phyloP scores from a whole-genome alignment of 306 rosid species.

The Lablab purpureus region DNA sequence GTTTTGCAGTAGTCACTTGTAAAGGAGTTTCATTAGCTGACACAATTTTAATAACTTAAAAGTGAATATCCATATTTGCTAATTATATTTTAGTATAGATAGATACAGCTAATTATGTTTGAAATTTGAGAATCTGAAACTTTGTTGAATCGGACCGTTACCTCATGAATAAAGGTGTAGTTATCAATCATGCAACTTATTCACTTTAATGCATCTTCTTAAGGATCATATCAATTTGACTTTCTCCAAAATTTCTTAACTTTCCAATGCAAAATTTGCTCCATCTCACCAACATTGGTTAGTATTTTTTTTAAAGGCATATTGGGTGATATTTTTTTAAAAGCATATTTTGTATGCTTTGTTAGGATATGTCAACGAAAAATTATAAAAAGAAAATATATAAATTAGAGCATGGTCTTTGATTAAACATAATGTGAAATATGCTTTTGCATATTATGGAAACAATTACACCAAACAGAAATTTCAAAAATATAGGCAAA shows the following conservation, averaged over 20 bases:
- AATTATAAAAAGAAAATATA: too few relatives aligned
- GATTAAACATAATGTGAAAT: neutral
- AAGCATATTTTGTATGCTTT: neutral
- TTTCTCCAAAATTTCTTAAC: neutral
- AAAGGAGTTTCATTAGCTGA: neutral
- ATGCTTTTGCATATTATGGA: neutral
- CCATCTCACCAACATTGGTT: neutral
- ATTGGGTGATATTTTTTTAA: neutral
- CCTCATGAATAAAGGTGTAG: neutral
- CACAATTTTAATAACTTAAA: neutral
- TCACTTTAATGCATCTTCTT: neutral
- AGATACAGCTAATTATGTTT: neutral
- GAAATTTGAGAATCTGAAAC: neutral
- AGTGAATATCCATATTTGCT: neutral
- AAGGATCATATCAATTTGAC: constrained; percentile 15
- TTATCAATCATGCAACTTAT: neutral
- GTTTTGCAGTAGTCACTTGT: neutral
- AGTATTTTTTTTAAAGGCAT: neutral
- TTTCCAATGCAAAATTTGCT: neutral
- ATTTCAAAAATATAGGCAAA: neutral
- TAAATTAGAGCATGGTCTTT: too few relatives aligned
- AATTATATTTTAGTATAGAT: too few relatives aligned
- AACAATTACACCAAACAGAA: neutral
- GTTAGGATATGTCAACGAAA: neutral
- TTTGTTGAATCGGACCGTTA: neutral